phyloP scores from a whole-genome alignment of 164 flowering plant genomes.

The Hamamelis virginiana region DNA sequence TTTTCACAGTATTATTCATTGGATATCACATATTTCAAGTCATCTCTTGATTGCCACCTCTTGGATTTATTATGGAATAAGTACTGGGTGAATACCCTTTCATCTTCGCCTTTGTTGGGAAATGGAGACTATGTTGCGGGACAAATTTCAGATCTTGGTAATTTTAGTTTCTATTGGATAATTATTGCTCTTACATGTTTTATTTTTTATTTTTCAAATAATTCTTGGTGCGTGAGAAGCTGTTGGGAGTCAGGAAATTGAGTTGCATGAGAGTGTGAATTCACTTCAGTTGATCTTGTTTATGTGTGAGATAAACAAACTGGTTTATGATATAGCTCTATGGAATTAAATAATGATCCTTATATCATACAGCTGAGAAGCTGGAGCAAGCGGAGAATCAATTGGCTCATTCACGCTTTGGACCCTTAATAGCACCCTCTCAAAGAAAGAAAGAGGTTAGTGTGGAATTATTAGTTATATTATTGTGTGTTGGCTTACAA shows the following conservation, averaged over 20 bases:
- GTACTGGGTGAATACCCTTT: conserved; percentile 97
- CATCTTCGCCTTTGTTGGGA: conserved; percentile 91
- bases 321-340: no score
- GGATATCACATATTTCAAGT: conserved; percentile 96
- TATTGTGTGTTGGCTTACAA: no score
- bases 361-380: conserved; percentile 79
- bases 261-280: neutral
- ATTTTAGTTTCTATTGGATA: conserved; percentile 2
- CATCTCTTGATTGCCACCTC: conserved; percentile 86
- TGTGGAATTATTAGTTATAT: neutral
- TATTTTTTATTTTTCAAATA: neutral
- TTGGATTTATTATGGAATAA: conserved; percentile 98
- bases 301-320: neutral
- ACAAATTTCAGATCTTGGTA: conserved; percentile 97
- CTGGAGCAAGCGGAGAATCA: conserved; percentile 98
- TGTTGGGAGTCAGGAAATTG: neutral
- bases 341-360: neutral
- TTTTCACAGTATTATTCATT: conserved; percentile 81
- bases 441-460: conserved; percentile 91
- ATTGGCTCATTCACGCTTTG: conserved; percentile 79
- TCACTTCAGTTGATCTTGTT: neutral
- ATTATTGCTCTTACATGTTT: neutral
- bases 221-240: neutral
- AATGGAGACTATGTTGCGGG: conserved; percentile 99
- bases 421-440: conserved; percentile 64